phyloP scores from a whole-genome alignment of 306 rosid genomes.

The Malus sieversii region DNA sequence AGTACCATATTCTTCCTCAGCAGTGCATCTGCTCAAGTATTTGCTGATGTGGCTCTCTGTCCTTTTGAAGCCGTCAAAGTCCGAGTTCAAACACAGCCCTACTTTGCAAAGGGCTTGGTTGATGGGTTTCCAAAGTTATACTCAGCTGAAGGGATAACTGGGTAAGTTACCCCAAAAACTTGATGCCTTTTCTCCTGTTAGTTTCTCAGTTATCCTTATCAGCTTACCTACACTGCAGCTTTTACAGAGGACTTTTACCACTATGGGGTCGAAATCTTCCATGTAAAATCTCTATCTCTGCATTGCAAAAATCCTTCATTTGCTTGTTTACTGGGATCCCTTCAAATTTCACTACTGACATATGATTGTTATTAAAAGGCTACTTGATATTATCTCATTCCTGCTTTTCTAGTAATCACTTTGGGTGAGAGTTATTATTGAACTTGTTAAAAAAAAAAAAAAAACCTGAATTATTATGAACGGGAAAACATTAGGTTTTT shows the following conservation, averaged over 20 bases:
- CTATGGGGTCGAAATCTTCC: conserved; percentile 81
- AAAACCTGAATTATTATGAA: background rate
- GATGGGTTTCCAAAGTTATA: conserved; percentile 60
- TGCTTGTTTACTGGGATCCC: background rate
- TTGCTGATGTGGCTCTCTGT: conserved; percentile 64
- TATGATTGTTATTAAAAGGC: background rate
- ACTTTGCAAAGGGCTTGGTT: conserved; percentile 52
- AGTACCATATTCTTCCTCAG: conserved; percentile 54
- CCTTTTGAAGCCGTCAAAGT: conserved; percentile 69
- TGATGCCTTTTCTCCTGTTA: background rate
- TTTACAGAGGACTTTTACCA: conserved; percentile 55
- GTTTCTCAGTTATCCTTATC: conserved; percentile 5
- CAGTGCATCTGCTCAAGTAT: conserved; percentile 58
- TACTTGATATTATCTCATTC: background rate
- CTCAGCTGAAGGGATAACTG: conserved; percentile 43
- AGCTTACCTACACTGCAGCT: conserved; percentile 32
- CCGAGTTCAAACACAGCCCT: conserved; percentile 52
- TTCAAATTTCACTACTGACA: background rate
- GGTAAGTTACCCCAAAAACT: conserved; percentile 19
- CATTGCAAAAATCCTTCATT: background rate
- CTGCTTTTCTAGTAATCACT: no score
- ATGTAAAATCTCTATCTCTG: conserved; percentile 37
- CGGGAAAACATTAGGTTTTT: background rate
- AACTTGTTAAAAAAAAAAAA: background rate
- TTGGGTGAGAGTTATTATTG: background rate